Evolutionary conservation across 2,329 filamentous ascomycete genomes (phyloP).

Genomic region (Aspergillus chevalieri): DNA sequence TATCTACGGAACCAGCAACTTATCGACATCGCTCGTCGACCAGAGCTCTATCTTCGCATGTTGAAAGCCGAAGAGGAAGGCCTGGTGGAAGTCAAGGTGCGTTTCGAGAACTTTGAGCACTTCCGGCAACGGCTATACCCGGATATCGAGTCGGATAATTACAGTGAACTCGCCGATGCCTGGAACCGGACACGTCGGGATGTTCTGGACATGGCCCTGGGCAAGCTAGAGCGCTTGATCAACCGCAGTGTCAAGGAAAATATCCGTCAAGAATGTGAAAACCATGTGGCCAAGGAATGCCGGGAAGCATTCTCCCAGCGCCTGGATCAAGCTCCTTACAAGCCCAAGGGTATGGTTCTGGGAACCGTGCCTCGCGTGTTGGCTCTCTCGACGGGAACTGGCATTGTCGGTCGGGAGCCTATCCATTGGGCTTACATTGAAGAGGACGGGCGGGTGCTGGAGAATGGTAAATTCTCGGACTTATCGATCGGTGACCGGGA

Average conservation of each 20-base stretch:
- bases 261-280: conserved; percentile 87
- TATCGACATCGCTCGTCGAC: conserved; percentile 69
- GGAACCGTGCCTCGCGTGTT: conserved; percentile 85
- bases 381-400: conserved; percentile 78
- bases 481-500: conserved; percentile 61
- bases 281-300: conserved; percentile 79
- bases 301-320: conserved; percentile 83
- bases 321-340: conserved; percentile 92
- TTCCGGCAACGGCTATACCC: conserved; percentile 72
- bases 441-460: conserved; percentile 81
- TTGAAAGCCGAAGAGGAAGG: conserved; percentile 94
- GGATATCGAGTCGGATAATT: conserved; percentile 90
- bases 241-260: conserved; percentile 92
- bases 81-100: conserved; percentile 76
- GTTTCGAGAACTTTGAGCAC: conserved; percentile 66
- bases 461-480: conserved; percentile 81
- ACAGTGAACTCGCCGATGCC: conserved; percentile 86
- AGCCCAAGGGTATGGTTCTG: conserved; percentile 84
- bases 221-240: conserved; percentile 76
- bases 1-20: conserved; percentile 89
- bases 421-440: conserved; percentile 90
- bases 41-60: conserved; percentile 93
- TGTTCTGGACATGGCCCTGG: conserved; percentile 72
- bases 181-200: conserved; percentile 89
- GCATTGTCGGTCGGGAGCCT: conserved; percentile 66